phyloP scores from a whole-genome alignment of 2,329 filamentous ascomycete genomes.

The Colletotrichum aenigma region DNA sequence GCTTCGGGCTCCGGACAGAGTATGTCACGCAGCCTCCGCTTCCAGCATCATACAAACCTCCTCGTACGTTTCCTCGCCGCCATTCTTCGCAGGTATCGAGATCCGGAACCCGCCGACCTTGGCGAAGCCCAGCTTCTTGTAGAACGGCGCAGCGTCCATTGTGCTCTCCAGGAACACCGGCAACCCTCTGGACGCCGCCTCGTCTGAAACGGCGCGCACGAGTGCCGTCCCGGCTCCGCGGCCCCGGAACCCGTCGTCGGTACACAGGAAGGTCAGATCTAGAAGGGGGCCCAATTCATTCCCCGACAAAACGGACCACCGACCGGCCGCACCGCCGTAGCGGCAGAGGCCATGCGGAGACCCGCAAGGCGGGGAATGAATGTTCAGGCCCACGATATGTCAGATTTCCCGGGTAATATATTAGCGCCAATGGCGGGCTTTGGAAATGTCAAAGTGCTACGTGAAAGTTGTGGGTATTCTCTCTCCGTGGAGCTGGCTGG shows the following conservation, averaged over 20 bases:
- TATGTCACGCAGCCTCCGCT: neutral
- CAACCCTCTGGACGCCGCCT: conserved; percentile 33
- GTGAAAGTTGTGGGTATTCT: neutral
- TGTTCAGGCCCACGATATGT: neutral
- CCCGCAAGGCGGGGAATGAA: neutral
- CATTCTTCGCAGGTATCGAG: conserved; percentile 33
- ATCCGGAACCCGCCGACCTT: conserved; percentile 35
- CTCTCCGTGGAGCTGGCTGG: neutral
- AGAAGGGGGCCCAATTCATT: neutral
- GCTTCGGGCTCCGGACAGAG: neutral
- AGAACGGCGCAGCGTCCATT: conserved; percentile 40
- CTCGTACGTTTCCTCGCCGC: neutral
- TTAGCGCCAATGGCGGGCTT: neutral
- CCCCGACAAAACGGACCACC: neutral
- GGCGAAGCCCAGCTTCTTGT: conserved; percentile 40
- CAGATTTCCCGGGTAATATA: neutral
- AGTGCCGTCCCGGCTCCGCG: conserved; percentile 39
- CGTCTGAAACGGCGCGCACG: conserved; percentile 33
- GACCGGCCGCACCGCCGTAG: neutral
- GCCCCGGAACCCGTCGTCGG: conserved; percentile 35
- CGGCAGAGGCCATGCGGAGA: neutral
- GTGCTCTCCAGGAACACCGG: conserved; percentile 43
- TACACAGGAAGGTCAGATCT: conserved; percentile 45
- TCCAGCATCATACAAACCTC: neutral
- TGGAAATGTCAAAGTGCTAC: neutral